Conservation (phyloP, 345 rosid species). For the Populus euphratica region DNA sequence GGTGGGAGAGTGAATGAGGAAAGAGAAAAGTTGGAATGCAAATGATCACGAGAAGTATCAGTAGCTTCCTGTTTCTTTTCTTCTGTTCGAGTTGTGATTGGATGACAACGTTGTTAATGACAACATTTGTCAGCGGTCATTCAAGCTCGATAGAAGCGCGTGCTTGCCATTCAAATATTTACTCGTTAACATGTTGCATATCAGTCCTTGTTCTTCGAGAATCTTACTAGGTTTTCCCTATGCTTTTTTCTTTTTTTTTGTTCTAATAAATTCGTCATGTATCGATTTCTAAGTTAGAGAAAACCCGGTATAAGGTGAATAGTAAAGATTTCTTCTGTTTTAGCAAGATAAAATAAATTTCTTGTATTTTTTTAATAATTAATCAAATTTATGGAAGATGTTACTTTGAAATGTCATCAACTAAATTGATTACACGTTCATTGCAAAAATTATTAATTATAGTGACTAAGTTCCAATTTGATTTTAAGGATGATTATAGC, state of each 20-base stretch:
- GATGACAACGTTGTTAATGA: not conserved
- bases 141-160: not conserved
- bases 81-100: not conserved
- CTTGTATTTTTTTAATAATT: too few relatives aligned
- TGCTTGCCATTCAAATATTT: not conserved
- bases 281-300: not conserved
- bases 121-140: not conserved
- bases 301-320: too few relatives aligned
- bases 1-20: slow-evolving; percentile 36
- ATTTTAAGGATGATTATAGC: too few relatives aligned
- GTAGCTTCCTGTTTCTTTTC: not conserved
- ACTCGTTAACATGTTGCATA: too few relatives aligned
- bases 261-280: not conserved
- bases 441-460: too few relatives aligned
- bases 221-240: too few relatives aligned
- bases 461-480: too few relatives aligned
- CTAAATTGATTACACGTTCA: too few relatives aligned
- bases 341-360: too few relatives aligned
- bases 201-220: not conserved
- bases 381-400: too few relatives aligned
- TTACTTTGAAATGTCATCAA: too few relatives aligned
- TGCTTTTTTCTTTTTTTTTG: not conserved
- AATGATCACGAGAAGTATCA: slow-evolving; percentile 35
- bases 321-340: too few relatives aligned
- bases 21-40: slow-evolving; percentile 29